A percentile compares a stretch with the other conserved stretches of the same genome.
These are phyloP conservation scores for Collybiopsis confluens DNA, from an alignment of 768 basidiomycete species.

Conservation along the genomic window DNA sequence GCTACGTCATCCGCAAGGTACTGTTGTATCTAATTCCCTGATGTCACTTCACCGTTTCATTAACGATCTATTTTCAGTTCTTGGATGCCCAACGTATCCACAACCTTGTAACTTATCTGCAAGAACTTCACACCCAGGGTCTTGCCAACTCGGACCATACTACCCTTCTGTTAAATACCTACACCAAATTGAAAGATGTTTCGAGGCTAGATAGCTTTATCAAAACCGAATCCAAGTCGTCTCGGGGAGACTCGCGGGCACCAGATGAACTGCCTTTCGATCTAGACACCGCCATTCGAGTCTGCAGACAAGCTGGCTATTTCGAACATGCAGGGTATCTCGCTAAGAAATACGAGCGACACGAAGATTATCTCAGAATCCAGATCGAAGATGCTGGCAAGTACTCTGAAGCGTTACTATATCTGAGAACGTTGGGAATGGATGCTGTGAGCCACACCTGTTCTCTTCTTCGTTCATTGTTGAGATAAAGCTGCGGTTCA, in stretches of 20 bases:
- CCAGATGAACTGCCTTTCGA: constrained; percentile 86
- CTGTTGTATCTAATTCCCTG: constrained; percentile 5
- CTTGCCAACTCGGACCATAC: constrained; percentile 97
- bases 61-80: constrained; percentile 52
- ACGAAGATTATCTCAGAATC: constrained; percentile 91
- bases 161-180: constrained; percentile 92
- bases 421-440: constrained; percentile 73
- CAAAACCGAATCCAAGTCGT: constrained; percentile 67
- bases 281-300: constrained; percentile 93
- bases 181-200: constrained; percentile 94
- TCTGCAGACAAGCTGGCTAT: constrained; percentile 95
- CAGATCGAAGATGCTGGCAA: constrained; percentile 91
- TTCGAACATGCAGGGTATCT: constrained; percentile 93
- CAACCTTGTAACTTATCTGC: constrained; percentile 91
- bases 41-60: neutral
- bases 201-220: constrained; percentile 87
- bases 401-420: constrained; percentile 75
- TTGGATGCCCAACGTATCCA: constrained; percentile 95
- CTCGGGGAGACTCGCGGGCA: constrained; percentile 30
- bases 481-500: neutral
- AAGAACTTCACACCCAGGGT: constrained; percentile 86
- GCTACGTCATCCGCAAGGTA: constrained; percentile 97
- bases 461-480: neutral
- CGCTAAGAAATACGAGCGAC: constrained; percentile 84
- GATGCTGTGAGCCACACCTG: constrained; percentile 57